Conservation (phyloP, 1,139 yeast genomes). For the Magnusiomyces suaveolens region DNA sequence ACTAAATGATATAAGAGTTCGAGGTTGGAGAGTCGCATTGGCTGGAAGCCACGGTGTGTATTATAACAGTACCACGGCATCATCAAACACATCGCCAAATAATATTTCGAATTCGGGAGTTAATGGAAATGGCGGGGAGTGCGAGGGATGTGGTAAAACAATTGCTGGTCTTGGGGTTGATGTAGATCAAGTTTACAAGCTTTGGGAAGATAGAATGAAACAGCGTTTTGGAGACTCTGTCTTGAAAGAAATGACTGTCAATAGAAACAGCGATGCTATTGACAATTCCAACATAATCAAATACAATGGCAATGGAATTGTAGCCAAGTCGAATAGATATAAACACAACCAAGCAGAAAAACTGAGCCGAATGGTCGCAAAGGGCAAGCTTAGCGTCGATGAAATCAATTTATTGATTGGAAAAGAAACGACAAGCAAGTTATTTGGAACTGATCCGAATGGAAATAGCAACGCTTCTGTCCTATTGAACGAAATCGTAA, state of each 20-base stretch:
- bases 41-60: conserved; percentile 24
- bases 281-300: neutral
- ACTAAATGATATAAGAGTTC: conserved; percentile 35
- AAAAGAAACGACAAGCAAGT: neutral
- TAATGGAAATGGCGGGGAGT: conserved; percentile 27
- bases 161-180: conserved; percentile 54
- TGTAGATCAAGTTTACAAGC: conserved; percentile 29
- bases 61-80: conserved; percentile 25
- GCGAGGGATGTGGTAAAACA: conserved; percentile 61
- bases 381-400: neutral
- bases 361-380: neutral
- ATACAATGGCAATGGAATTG: neutral
- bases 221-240: neutral
- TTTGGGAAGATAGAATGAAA: conserved; percentile 24
- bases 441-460: neutral
- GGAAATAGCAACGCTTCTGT: neutral
- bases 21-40: conserved; percentile 52
- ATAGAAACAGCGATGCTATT: neutral
- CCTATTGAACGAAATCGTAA: conserved; percentile 15
- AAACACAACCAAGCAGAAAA: neutral
- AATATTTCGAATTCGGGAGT: neutral
- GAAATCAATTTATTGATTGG: neutral
- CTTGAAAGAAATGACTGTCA: neutral
- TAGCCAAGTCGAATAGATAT: neutral
- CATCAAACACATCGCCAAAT: conserved; percentile 31